A percentile compares a stretch with the other conserved stretches of the same genome.
phyloP scores from a whole-genome alignment of 257 asterid species.

The Jacaranda mimosifolia region DNA sequence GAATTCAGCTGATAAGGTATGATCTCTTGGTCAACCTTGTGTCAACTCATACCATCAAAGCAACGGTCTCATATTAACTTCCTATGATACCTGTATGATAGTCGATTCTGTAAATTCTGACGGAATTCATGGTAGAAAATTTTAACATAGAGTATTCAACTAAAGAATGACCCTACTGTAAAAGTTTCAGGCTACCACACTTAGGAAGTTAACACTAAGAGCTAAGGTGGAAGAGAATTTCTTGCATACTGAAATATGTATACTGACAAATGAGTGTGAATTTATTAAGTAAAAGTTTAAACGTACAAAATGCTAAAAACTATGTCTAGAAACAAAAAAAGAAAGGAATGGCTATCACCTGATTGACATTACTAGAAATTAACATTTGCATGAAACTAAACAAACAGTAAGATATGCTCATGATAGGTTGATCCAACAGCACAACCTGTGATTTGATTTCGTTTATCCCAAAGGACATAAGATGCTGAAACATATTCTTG shows the following conservation, averaged over 20 bases:
- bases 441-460: conserved; percentile 24
- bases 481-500: conserved; percentile 16
- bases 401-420: conserved; percentile 1
- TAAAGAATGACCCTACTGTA: neutral
- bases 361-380: neutral
- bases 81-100: neutral
- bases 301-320: conserved; percentile 8
- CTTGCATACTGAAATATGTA: conserved; percentile 8
- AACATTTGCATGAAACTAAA: conserved; percentile 1
- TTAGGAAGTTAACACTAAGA: neutral
- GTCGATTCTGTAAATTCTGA: neutral
- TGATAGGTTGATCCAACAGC: neutral
- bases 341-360: neutral
- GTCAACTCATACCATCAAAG: neutral
- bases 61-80: conserved; percentile 2
- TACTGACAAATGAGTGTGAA: neutral
- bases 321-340: conserved; percentile 10
- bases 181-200: conserved; percentile 6
- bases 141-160: neutral
- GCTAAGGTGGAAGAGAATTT: conserved; percentile 10
- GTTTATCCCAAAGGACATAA: conserved; percentile 27
- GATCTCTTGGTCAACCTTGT: neutral
- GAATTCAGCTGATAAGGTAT: neutral
- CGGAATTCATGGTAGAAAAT: neutral
- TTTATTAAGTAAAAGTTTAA: neutral